These are phyloP conservation scores for Plantago ovata DNA, from an alignment of 257 asterid genomes.

Conservation along the genomic window DNA sequence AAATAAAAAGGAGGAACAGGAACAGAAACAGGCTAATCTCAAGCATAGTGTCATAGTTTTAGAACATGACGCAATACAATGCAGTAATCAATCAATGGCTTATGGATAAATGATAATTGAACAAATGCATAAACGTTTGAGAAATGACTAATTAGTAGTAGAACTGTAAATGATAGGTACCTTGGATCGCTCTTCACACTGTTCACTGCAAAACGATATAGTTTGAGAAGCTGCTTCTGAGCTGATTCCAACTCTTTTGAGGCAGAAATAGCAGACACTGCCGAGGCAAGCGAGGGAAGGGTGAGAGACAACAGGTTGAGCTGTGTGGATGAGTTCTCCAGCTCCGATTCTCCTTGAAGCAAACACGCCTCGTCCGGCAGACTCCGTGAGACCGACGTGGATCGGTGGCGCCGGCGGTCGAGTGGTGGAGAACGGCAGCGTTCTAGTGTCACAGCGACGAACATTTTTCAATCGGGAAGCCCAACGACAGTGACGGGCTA, in stretches of 20 bases:
- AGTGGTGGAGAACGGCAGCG: constrained; percentile 17
- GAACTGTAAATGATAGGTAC: constrained; percentile 20
- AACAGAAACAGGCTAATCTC: too few species aligned
- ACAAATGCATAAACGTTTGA: too few species aligned
- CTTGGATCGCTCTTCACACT: constrained; percentile 47
- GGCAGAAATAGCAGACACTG: constrained; percentile 64
- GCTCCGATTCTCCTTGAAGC: constrained; percentile 54
- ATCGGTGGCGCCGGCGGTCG: constrained; percentile 65
- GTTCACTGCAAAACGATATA: constrained; percentile 47
- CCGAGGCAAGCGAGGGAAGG: constrained; percentile 49
- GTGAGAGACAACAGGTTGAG: constrained; percentile 56
- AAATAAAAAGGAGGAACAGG: too few species aligned
- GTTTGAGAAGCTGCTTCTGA: constrained; percentile 14
- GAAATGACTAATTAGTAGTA: not conserved
- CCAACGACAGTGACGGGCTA: constrained; percentile 31
- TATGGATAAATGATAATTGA: not conserved
- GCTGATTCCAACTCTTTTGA: constrained; percentile 33
- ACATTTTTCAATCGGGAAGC: constrained; percentile 22
- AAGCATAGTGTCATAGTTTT: too few species aligned
- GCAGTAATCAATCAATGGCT: constrained; percentile 7
- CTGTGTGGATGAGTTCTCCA: constrained; percentile 78
- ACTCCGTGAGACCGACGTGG: constrained; percentile 39
- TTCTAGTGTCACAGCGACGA: constrained; percentile 15
- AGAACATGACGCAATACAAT: constrained; percentile 10
- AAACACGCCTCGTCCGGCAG: constrained; percentile 67